Percentiles rank a stretch among this genome's conserved stretches.
Evolutionary conservation across 305 asterid genomes (phyloP).

Genomic region (Fraxinus paxiana): DNA sequence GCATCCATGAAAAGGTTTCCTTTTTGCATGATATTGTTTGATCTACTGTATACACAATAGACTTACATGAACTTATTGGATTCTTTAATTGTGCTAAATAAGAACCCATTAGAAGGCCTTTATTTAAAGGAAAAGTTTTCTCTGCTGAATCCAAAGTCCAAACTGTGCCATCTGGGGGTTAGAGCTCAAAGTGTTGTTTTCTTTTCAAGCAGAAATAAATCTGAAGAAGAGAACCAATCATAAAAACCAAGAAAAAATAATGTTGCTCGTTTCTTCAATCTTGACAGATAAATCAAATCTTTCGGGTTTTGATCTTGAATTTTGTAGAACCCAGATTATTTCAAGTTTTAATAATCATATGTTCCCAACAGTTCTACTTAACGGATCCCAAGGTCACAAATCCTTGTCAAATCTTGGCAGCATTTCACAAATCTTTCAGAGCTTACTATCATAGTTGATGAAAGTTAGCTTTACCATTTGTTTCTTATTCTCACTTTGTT

Average conservation of each 20-base stretch:
- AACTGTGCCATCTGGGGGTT: neutral
- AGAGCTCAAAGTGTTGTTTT: neutral
- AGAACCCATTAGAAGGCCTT: neutral
- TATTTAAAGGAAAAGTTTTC: neutral
- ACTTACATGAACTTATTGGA: neutral
- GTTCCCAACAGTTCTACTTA: neutral
- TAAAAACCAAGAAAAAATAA: neutral
- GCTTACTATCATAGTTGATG: neutral
- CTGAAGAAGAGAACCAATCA: neutral
- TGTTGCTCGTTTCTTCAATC: neutral
- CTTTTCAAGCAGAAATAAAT: neutral
- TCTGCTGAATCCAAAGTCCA: neutral
- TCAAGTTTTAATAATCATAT: neutral
- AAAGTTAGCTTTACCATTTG: neutral
- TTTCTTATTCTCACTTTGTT: neutral
- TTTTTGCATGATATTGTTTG: neutral
- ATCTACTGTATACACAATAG: neutral
- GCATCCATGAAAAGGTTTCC: neutral
- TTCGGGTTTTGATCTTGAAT: neutral
- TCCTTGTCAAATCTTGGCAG: neutral
- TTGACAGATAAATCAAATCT: neutral
- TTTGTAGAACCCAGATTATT: neutral
- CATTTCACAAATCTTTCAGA: neutral
- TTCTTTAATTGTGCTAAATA: neutral
- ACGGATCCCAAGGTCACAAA: neutral